Evolutionary conservation across 176 grass and related monocot species (phyloP).

Genomic region (Sorghum bicolor): Sorghum_bicolor_NCBIv3 NC_012877.2:58972501-58973000

Average conservation of each 20-base stretch:
- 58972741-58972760: neutral
- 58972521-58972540: neutral
- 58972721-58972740: neutral
- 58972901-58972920: neutral
- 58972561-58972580: no score
- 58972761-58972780: neutral
- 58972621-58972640: neutral
- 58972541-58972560: no score
- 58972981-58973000: constrained; percentile 91
- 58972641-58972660: neutral
- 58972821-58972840: neutral
- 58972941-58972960: constrained; percentile 14
- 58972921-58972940: constrained; percentile 21
- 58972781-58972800: neutral
- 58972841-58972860: neutral
- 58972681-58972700: neutral
- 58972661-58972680: no score
- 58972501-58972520: neutral
- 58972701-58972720: neutral
- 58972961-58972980: constrained; percentile 97
- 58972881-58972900: constrained; percentile 39
- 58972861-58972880: constrained; percentile 24
- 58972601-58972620: no score
- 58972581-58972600: no score
- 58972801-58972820: neutral